These are phyloP conservation scores for Pisolithus albus DNA, from an alignment of 768 basidiomycete species.

Conservation along the genomic window DNA sequence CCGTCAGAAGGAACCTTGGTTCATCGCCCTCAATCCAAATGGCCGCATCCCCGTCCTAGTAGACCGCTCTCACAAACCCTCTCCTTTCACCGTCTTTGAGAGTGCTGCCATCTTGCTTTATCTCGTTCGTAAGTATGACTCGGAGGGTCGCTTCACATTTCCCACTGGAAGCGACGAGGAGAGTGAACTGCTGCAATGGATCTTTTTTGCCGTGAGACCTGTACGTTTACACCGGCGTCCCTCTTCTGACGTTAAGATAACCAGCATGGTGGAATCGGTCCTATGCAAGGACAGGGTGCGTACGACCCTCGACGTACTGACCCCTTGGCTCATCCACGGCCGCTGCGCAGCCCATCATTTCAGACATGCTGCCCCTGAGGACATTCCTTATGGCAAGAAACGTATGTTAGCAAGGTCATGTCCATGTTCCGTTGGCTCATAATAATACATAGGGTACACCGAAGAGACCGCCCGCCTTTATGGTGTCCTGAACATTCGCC, in stretches of 20 bases:
- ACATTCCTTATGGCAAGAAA: constrained; percentile 63
- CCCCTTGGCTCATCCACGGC: neutral
- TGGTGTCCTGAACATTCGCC: constrained; percentile 72
- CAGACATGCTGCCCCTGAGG: constrained; percentile 52
- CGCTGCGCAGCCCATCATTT: constrained; percentile 58
- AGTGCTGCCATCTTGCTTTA: constrained; percentile 80
- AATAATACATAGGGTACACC: constrained; percentile 47
- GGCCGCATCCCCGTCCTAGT: constrained; percentile 65
- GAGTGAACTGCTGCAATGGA: constrained; percentile 77
- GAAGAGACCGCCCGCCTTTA: constrained; percentile 82
- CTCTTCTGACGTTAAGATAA: neutral
- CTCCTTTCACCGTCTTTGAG: constrained; percentile 67
- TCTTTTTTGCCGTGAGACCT: constrained; percentile 65
- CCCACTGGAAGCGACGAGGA: constrained; percentile 52
- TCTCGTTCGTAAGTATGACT: constrained; percentile 75
- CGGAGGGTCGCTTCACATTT: constrained; percentile 63
- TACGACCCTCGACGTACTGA: neutral
- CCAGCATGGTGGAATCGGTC: constrained; percentile 75
- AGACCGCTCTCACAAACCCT: constrained; percentile 44
- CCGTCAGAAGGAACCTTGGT: constrained; percentile 80
- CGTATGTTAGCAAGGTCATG: constrained; percentile 30
- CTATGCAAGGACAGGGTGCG: constrained; percentile 75
- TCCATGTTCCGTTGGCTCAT: neutral
- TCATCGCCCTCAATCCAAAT: constrained; percentile 67
- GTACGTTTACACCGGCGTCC: too few relatives aligned